Conservation (phyloP, 2,329 filamentous ascomycete genomes). For the Coniochaeta sp. region DNA sequence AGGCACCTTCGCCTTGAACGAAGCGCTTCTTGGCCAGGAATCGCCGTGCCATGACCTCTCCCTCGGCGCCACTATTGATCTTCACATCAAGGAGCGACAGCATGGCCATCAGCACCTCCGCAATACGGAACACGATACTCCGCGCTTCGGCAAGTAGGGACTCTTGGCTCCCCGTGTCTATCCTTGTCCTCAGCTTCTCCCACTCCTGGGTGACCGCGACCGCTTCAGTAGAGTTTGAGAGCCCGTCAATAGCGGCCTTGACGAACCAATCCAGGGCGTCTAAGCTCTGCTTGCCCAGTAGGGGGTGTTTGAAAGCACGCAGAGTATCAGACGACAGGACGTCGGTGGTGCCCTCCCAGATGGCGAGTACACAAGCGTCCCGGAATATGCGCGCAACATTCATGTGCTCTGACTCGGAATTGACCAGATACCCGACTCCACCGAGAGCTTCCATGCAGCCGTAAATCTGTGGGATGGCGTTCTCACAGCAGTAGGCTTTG, state of each 20-base stretch:
- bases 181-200: constrained; percentile 27
- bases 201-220: constrained; percentile 26
- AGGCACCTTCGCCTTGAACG: not conserved
- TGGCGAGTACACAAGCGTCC: constrained; percentile 56
- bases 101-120: constrained; percentile 35
- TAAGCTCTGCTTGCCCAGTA: constrained; percentile 26
- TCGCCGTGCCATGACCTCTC: constrained; percentile 30
- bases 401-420: constrained; percentile 51
- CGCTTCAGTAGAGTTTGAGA: constrained; percentile 3
- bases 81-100: constrained; percentile 33
- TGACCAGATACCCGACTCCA: constrained; percentile 60
- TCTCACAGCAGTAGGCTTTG: constrained; percentile 51
- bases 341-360: constrained; percentile 62
- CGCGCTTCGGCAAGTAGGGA: constrained; percentile 39
- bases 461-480: constrained; percentile 41
- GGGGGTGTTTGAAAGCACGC: constrained; percentile 38
- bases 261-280: constrained; percentile 37
- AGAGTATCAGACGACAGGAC: constrained; percentile 52
- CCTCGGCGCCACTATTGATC: constrained; percentile 26
- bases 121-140: constrained; percentile 33
- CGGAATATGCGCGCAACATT: constrained; percentile 62
- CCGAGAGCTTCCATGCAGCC: constrained; percentile 59
- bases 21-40: constrained; percentile 27
- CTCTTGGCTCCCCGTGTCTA: constrained; percentile 26
- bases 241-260: constrained; percentile 10